Base-by-base conservation (phyloP, 805 yeast species). In the Wickerhamomyces kurtzmanii region DNA sequence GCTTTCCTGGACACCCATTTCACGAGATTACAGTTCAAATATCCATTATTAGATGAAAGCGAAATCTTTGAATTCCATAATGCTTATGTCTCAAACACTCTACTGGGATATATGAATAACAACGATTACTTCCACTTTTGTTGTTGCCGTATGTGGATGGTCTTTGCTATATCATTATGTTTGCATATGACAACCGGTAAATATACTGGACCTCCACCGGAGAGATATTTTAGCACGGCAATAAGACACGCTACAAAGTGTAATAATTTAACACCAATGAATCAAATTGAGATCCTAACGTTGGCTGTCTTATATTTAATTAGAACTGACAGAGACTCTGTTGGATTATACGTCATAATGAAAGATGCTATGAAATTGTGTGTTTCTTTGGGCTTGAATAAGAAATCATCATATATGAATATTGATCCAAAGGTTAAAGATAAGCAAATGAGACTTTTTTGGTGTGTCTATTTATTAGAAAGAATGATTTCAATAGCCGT, bases 401-500 rank as follows among this genome's bases (percentile, higher is more conserved):
- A 54, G 35, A 40, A 51, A 10, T 43, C 40, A 23, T 38, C 61
- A 3, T 65, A 65, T 38, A 31, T 40, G 22, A 46, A 46, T 18
- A 42, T 43, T 10, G 26, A 38, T 8, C 38, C 43, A 19, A 30
- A 39, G 6, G 45, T 42, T 8, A 45, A 47, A 31, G 61, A 64
- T 35, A 56, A 58, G 29, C 63, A 59, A 40, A 47, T 71, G 49
- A 58, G 81, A 36, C 51, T 71, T 12, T 75, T 76, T 53, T 75
- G 82, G 82, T 69, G 77, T 43, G 66, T 68, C 6, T 75, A 74
- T 44, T 42, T 71, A n/a, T 43, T 72, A 24, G 83, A 75, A 41
- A 63, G 79, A 43, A 63, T 74, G 53, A 69, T 73, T 27, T 66
- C 75, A 21, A 66, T 73, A 21, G 71, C 79, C 7, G 74, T 75